Conservation (phyloP, 768 basidiomycete genomes). For the Collybia mongolica region DNA sequence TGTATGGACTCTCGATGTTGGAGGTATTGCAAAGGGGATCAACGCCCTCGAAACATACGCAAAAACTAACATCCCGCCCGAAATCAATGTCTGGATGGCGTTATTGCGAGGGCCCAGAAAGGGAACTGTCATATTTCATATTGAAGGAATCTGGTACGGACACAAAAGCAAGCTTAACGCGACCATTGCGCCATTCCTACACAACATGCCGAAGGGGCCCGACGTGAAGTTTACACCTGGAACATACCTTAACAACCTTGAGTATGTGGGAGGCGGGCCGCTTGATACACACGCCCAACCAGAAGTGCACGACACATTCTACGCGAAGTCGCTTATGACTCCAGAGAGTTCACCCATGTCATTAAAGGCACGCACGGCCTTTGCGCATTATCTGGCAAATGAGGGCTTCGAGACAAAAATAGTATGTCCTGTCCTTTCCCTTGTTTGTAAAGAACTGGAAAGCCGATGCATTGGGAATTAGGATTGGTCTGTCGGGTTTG, state of each 20-base stretch:
- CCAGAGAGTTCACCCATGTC: conserved; percentile 28
- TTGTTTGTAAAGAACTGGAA: conserved; percentile 3
- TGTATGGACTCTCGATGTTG: conserved; percentile 31
- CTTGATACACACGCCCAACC: conserved; percentile 20
- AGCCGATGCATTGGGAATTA: background rate
- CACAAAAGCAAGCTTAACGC: conserved; percentile 4
- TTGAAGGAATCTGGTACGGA: conserved; percentile 27
- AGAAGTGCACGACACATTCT: conserved; percentile 30
- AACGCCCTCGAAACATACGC: conserved; percentile 34
- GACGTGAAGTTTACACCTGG: conserved; percentile 11
- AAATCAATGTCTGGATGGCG: conserved; percentile 29
- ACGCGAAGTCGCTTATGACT: conserved; percentile 32
- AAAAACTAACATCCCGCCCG: conserved; percentile 27
- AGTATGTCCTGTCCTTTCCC: too few species aligned
- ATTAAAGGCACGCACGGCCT: conserved; percentile 24
- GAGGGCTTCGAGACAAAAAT: conserved; percentile 21
- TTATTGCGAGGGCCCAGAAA: conserved; percentile 11
- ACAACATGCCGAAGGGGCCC: conserved; percentile 10
- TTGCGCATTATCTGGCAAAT: conserved; percentile 31
- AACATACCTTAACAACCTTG: conserved; percentile 15
- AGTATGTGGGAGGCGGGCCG: conserved; percentile 8
- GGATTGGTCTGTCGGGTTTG: conserved; percentile 36
- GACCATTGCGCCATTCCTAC: conserved; percentile 13
- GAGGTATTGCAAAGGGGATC: conserved; percentile 29
- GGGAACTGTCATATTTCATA: conserved; percentile 26